phyloP scores from a whole-genome alignment of 2,329 filamentous ascomycete genomes.

The Claviceps monticola region DNA sequence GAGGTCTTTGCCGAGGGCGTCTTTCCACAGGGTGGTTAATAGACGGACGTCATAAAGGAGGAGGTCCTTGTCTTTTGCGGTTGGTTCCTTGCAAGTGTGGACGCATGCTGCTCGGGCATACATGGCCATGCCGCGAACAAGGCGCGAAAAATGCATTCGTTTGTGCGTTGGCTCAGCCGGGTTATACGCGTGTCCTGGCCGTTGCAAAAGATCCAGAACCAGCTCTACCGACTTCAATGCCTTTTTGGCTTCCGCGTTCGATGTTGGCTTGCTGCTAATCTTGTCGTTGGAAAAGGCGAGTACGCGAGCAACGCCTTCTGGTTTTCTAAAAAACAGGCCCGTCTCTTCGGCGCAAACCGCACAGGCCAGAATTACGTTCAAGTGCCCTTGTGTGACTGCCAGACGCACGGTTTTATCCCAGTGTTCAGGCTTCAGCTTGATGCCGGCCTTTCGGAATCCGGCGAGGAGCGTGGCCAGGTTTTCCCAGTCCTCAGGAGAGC shows the following conservation, averaged over 20 bases:
- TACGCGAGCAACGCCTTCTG: slow-evolving; percentile 23
- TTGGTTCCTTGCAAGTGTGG: slow-evolving; percentile 10
- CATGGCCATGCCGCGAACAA: slow-evolving; percentile 18
- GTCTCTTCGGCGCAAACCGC: slow-evolving; percentile 33
- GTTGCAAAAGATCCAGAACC: slow-evolving; percentile 35
- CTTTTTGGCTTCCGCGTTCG: slow-evolving; percentile 22
- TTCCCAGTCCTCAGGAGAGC: slow-evolving; percentile 33
- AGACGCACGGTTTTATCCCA: slow-evolving; percentile 27
- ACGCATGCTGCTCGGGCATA: slow-evolving; percentile 15
- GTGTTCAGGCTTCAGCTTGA: slow-evolving; percentile 21
- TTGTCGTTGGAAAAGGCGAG: slow-evolving; percentile 19
- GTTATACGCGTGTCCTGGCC: slow-evolving; percentile 22
- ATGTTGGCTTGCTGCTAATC: slow-evolving; percentile 21
- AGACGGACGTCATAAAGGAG: slow-evolving; percentile 18
- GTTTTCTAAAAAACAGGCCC: slow-evolving; percentile 26
- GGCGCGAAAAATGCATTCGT: slow-evolving; percentile 13
- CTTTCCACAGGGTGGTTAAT: slow-evolving; percentile 16
- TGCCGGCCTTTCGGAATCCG: slow-evolving; percentile 30
- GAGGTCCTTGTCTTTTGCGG: slow-evolving; percentile 12
- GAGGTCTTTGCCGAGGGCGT: slow-evolving; percentile 9
- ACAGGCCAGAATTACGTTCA: slow-evolving; percentile 35
- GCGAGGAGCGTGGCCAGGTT: slow-evolving; percentile 39
- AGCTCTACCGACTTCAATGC: slow-evolving; percentile 32
- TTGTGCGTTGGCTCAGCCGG: slow-evolving; percentile 7
- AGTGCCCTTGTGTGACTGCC: slow-evolving; percentile 25